These are phyloP conservation scores for Stemphylium vesicarium DNA, from an alignment of 2,329 filamentous ascomycete species.

Conservation along the genomic window DNA sequence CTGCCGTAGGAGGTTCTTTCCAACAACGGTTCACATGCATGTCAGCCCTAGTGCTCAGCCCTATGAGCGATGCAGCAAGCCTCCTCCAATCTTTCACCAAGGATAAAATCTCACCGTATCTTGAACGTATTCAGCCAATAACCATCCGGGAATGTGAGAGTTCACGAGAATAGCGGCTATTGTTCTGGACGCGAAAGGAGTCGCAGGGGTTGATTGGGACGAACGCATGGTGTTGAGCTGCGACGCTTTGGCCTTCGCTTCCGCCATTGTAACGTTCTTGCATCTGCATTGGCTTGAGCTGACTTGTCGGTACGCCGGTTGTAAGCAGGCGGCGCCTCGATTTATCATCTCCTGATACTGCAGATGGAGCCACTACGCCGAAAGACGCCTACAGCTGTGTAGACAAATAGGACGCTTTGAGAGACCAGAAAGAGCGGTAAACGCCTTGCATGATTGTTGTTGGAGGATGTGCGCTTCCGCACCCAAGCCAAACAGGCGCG, in stretches of 20 bases:
- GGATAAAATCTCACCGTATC: conserved; percentile 34
- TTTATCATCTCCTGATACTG: conserved; percentile 1
- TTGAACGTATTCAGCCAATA: conserved; percentile 4
- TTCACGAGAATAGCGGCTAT: neutral
- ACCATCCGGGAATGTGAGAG: neutral
- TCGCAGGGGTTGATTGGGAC: conserved; percentile 3
- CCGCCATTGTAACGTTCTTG: neutral
- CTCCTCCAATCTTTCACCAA: conserved; percentile 20
- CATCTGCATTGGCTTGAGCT: neutral
- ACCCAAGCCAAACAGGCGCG: too few relatives aligned
- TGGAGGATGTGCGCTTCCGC: neutral
- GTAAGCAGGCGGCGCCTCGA: neutral
- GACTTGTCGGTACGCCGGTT: neutral
- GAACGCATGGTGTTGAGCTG: neutral
- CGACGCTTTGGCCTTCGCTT: neutral
- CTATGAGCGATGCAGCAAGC: conserved; percentile 21
- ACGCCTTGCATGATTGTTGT: neutral
- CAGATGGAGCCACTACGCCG: neutral
- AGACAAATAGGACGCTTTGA: neutral
- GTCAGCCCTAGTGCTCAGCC: conserved; percentile 34
- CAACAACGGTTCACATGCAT: neutral
- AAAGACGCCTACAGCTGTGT: neutral
- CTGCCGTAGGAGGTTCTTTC: neutral
- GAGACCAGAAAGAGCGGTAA: conserved; percentile 5
- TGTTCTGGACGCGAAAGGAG: neutral